Base-by-base conservation (phyloP, 1,139 yeast genomes). In the Kurtzmaniella quercitrusa region DNA sequence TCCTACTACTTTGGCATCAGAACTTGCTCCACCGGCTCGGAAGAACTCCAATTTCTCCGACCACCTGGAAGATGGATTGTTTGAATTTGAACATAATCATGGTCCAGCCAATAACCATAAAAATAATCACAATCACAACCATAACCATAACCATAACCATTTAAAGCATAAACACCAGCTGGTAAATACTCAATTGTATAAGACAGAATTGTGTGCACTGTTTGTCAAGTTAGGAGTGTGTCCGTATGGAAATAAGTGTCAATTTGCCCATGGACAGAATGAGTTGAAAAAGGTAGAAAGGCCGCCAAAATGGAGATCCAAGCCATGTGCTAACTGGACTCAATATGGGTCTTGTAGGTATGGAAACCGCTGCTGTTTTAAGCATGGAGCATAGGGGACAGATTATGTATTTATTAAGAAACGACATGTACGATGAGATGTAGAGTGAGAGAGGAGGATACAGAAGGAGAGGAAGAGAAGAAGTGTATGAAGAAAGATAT, bases 291-390 rank as follows among this genome's bases (percentile, higher is more conserved):
- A 63, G 16, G 82, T 88, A 41, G 85, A 81, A 49, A 76, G 95
- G 48, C 86, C 93, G 14, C 81, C 85, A 47, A 90, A 89, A 59
- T 90, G 94, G 86, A 80, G 96, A 60, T 86, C 96, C 23, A 90
- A 89, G 66, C 88, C 94, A 18, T 90, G 97, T 66, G 85, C 82
- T 51, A 90, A 90, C 63, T 90, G 96, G 96, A 60, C 81, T 36
- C 85, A 84, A 59, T 77, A 75, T 45, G 96, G 96, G 18, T 70
- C 79, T 43, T 90, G 97, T 62, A 81, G 95, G 42, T 90, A 90
- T 63, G 96, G 96, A 29, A 87, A 80, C 62, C 78, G 97, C 59
- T 90, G 97, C 63, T 88, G 96, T 59, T 90, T 90, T 70, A 86
- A 85, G 59, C 97, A 90, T 64, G 87, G 82, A 29, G 68, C 68